phyloP scores from a whole-genome alignment of 768 basidiomycete genomes.

The Hirschioporus abietinus region DNA sequence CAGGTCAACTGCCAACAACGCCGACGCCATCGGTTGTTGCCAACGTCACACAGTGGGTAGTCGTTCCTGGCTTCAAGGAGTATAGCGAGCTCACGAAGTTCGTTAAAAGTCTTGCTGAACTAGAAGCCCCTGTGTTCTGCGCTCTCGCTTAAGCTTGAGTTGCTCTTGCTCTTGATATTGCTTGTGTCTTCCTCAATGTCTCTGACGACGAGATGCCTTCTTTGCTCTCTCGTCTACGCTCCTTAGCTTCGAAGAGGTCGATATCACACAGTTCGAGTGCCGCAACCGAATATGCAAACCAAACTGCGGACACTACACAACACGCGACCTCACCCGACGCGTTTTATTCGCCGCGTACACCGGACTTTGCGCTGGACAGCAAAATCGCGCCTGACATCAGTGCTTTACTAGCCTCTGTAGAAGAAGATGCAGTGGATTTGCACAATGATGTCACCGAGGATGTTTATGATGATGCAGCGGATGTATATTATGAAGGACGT shows the following conservation, averaged over 20 bases:
- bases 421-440: neutral
- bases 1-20: neutral
- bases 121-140: neutral
- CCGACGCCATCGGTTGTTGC: neutral
- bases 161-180: neutral
- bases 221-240: constrained; percentile 20
- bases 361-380: constrained; percentile 13
- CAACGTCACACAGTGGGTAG: neutral
- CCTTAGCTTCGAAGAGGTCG: constrained; percentile 11
- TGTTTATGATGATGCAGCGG: too few relatives aligned
- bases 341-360: neutral
- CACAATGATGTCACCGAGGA: too few relatives aligned
- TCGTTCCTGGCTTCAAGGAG: neutral
- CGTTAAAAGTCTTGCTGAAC: neutral
- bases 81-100: neutral
- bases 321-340: constrained; percentile 4
- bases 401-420: constrained; percentile 14
- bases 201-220: constrained; percentile 17
- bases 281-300: neutral
- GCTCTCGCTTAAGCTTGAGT: neutral
- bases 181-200: neutral
- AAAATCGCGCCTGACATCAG: constrained; percentile 20
- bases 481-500: constrained; percentile 7
- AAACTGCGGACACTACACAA: constrained; percentile 13
- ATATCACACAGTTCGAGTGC: neutral